Percentiles rank a stretch among this genome's conserved stretches.
Conservation (phyloP, 371 early-diverging fungal species). For the Mucor racemosus region DNA sequence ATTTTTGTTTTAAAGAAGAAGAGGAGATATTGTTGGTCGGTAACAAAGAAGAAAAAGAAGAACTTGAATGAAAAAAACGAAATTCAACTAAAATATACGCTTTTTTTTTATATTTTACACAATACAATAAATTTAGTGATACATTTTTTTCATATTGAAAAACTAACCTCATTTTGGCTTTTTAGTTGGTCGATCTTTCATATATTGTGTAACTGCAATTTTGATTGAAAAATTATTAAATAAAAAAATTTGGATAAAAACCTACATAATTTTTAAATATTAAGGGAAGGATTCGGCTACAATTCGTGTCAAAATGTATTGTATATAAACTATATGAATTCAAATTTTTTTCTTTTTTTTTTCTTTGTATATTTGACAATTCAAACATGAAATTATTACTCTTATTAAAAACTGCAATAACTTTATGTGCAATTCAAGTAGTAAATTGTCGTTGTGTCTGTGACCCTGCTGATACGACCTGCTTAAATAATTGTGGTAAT, state of each 20-base stretch:
- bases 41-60: conserved; percentile 4
- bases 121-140: conserved; percentile 28
- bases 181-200: conserved; percentile 14
- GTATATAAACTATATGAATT: neutral
- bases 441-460: conserved; percentile 17
- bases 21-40: neutral
- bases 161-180: neutral
- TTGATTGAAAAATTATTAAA: conserved; percentile 5
- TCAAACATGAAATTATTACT: neutral
- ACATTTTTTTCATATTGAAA: conserved; percentile 10
- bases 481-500: conserved; percentile 24
- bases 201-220: conserved; percentile 14
- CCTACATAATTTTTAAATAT: neutral
- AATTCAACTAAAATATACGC: neutral
- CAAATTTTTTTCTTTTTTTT: neutral
- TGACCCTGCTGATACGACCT: conserved; percentile 18
- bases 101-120: conserved; percentile 10
- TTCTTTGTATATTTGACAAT: neutral
- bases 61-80: neutral
- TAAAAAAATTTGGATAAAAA: conserved; percentile 7
- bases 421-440: neutral
- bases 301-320: no score
- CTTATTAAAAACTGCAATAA: neutral
- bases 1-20: neutral
- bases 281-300: neutral